A percentile compares a stretch with the other conserved stretches of the same genome.
Conservation (phyloP, 768 basidiomycete species). For the Suillus variegatus region DNA sequence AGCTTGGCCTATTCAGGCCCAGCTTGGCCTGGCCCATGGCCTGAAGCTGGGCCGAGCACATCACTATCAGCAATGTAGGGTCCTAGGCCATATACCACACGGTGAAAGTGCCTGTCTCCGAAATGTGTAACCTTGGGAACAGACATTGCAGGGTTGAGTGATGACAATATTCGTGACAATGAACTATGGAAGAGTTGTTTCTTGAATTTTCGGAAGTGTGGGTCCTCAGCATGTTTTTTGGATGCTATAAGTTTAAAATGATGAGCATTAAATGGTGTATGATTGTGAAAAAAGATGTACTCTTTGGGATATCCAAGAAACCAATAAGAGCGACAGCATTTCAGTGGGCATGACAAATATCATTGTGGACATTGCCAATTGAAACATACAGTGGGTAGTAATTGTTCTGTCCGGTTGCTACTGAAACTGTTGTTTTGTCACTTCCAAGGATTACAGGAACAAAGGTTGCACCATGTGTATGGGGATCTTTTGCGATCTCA, state of each 20-base stretch:
- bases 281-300: slow-evolving; percentile 11
- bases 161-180: slow-evolving; percentile 23
- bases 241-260: slow-evolving; percentile 9
- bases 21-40: no score
- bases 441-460: slow-evolving; percentile 23
- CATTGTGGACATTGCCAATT: slow-evolving; percentile 23
- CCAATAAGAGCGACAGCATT: slow-evolving; percentile 17
- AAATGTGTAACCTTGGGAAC: slow-evolving; percentile 18
- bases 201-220: slow-evolving; percentile 28
- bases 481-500: slow-evolving; percentile 20
- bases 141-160: slow-evolving; percentile 28
- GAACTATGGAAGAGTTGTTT: slow-evolving; percentile 34
- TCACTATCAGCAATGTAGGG: slow-evolving; percentile 37
- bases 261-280: not conserved
- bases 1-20: not conserved
- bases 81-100: slow-evolving; percentile 35
- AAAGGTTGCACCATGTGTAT: slow-evolving; percentile 19
- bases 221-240: slow-evolving; percentile 15
- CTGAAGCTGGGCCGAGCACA: no score
- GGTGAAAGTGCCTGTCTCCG: slow-evolving; percentile 31
- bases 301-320: slow-evolving; percentile 30
- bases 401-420: slow-evolving; percentile 24
- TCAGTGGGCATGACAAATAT: slow-evolving; percentile 20
- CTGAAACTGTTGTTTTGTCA: slow-evolving; percentile 29
- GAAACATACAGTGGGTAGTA: slow-evolving; percentile 27